Evolutionary conservation across 2,329 filamentous ascomycete species (phyloP).

Genomic region (Colletotrichum orbiculare): DNA sequence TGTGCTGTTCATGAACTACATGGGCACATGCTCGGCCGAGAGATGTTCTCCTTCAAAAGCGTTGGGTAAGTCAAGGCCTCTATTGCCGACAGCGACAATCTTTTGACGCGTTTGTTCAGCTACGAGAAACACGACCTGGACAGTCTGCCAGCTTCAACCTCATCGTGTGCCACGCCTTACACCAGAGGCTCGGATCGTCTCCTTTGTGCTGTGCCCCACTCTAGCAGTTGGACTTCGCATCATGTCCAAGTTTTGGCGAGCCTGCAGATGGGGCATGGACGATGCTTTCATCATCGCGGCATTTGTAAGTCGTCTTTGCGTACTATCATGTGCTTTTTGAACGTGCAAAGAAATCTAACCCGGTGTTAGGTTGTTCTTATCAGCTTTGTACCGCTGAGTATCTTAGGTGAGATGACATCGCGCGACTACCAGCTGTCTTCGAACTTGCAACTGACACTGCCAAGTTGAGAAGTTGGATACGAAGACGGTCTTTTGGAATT

Average conservation of each 20-base stretch:
- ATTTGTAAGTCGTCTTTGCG: slow-evolving; percentile 1
- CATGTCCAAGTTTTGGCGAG: not conserved
- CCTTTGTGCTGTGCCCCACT: slow-evolving; percentile 5
- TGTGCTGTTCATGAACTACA: not conserved
- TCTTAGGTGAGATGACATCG: not conserved
- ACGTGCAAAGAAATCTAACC: not conserved
- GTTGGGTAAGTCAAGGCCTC: not conserved
- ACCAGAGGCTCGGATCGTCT: not conserved
- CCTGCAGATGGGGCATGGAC: slow-evolving; percentile 1
- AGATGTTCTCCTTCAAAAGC: not conserved
- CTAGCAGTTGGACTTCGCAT: not conserved
- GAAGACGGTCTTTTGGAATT: slow-evolving; percentile 8
- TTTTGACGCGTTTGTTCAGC: not conserved
- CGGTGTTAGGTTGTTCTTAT: not conserved
- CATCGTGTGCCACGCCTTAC: not conserved
- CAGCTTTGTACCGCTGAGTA: not conserved
- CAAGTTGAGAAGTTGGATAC: not conserved
- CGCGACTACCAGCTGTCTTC: not conserved
- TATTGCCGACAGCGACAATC: not conserved
- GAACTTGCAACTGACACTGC: not conserved
- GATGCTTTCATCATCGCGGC: slow-evolving; percentile 5
- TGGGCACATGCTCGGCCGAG: not conserved
- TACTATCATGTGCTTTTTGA: not conserved
- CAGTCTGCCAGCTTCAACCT: not conserved
- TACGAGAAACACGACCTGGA: not conserved